Conservation (phyloP, 129 eudicot species). For the Tagetes patula region DNA sequence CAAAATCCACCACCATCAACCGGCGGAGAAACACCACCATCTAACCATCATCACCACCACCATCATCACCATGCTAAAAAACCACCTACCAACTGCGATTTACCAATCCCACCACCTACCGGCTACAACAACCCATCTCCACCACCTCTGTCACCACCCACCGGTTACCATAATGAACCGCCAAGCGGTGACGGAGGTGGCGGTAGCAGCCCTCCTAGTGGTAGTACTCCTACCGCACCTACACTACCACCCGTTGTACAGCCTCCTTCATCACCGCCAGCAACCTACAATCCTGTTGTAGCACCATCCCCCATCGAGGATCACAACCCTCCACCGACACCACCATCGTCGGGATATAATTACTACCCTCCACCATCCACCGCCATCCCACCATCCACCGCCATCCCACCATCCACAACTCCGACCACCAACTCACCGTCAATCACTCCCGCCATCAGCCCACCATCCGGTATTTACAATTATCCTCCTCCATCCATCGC, state of each 20-base stretch:
- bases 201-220: constrained; percentile 6
- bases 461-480: constrained; percentile 21
- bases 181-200: constrained; percentile 7
- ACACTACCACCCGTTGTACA: constrained; percentile 2
- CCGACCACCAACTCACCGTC: constrained; percentile 7
- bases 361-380: too few species aligned
- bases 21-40: constrained; percentile 16
- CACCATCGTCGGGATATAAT: not conserved
- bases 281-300: constrained; percentile 11
- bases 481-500: not conserved
- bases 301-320: constrained; percentile 27
- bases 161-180: constrained; percentile 10
- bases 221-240: constrained; percentile 6
- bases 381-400: not conserved
- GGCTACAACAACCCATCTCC: constrained; percentile 26
- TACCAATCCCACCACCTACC: not conserved
- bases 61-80: constrained; percentile 28
- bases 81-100: constrained; percentile 58
- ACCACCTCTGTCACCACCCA: constrained; percentile 34
- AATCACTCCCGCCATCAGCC: constrained; percentile 10
- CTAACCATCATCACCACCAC: constrained; percentile 19
- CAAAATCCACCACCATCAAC: constrained; percentile 26
- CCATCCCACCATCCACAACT: not conserved
- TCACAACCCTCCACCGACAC: constrained; percentile 12
- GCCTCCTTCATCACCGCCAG: constrained; percentile 32